Base-by-base conservation (phyloP, 2,329 filamentous ascomycete species). In the Neonectria ditissima region DNA sequence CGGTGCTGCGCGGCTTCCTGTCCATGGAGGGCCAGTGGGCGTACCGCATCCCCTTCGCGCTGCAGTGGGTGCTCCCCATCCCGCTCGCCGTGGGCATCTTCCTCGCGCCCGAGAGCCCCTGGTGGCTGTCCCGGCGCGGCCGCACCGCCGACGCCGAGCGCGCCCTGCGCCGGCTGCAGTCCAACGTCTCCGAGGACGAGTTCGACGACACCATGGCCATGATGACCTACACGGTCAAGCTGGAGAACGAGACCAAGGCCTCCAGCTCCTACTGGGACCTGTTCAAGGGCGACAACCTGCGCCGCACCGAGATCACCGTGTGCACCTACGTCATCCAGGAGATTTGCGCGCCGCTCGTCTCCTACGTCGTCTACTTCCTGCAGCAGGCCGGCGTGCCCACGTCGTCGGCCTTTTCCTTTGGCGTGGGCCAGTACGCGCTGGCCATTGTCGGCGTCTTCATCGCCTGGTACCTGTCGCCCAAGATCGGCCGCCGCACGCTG, bases 91-190 rank as follows among this genome's bases (percentile, higher is more conserved):
- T 82, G 4, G 78, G 76, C 30, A 78, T 81, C n/a, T 70, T 76
- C n/a, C 78, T 83, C n/a, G 81, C 81, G 2, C 83, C 83, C 0
- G 83, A 85, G 64, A 83, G 80, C 1, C 83, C 83, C 0, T 85
- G 83, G 81, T 84, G 80, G 79, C 77, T 83, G 4, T 79, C 83
- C 10, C 79, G 83, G 10, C 74, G 76, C 24, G 80, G 78, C 1
- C 76, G 77, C 3, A 63, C 76, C 6, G 77, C 79, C 0, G 78
- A 80, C 8, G 82, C 77, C 1, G 79, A 79, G 64, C 72, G 73
- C 24, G 73, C 80, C 0, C 65, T 84, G 1, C 63, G 73, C 26
- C 75, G 78, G 4, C 75, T 85, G 20, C 83, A 75, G 60, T 65
- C 55, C 22, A 73, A 65, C 22, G 70, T 66, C 13, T 78, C 80